Conservation (phyloP, 805 yeast genomes). For the Candida oleophila region DNA sequence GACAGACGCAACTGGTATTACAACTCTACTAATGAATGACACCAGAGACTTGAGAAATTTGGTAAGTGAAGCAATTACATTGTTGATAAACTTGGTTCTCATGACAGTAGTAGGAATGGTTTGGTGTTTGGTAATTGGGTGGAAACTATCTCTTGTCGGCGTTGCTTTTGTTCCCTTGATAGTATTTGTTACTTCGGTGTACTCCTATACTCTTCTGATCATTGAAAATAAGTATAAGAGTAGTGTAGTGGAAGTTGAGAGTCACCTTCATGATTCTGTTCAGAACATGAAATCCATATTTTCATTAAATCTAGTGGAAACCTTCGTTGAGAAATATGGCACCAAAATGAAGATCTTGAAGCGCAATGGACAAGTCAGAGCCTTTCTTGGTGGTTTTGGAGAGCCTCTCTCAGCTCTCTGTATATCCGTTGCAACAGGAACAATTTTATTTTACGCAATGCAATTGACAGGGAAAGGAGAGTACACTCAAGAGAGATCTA, state of each 20-base stretch:
- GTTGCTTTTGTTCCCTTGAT: conserved; percentile 71
- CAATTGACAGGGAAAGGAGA: conserved; percentile 57
- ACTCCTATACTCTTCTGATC: conserved; percentile 49
- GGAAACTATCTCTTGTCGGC: conserved; percentile 86
- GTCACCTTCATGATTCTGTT: conserved; percentile 50
- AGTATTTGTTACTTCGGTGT: conserved; percentile 47
- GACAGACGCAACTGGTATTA: conserved; percentile 49
- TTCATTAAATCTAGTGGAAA: conserved; percentile 49
- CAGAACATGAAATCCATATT: conserved; percentile 63
- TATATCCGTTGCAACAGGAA: conserved; percentile 61
- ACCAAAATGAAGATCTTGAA: conserved; percentile 27
- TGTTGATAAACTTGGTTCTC: conserved; percentile 50
- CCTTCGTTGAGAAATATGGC: conserved; percentile 44
- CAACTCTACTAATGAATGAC: conserved; percentile 77
- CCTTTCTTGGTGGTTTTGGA: conserved; percentile 66
- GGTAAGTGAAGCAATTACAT: conserved; percentile 60
- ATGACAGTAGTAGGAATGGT: conserved; percentile 59
- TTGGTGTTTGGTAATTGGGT: conserved; percentile 80
- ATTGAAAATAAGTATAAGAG: conserved; percentile 63
- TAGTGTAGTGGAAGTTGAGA: conserved; percentile 54
- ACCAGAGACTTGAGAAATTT: conserved; percentile 71
- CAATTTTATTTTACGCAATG: conserved; percentile 80
- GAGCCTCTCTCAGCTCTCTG: conserved; percentile 56
- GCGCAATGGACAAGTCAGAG: conserved; percentile 48
- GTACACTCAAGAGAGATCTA: conserved; percentile 55